Evolutionary conservation across 306 rosid species (phyloP), one percentile per base, ranked within the genome.

Genomic region (Cucurbita moschata): DNA sequence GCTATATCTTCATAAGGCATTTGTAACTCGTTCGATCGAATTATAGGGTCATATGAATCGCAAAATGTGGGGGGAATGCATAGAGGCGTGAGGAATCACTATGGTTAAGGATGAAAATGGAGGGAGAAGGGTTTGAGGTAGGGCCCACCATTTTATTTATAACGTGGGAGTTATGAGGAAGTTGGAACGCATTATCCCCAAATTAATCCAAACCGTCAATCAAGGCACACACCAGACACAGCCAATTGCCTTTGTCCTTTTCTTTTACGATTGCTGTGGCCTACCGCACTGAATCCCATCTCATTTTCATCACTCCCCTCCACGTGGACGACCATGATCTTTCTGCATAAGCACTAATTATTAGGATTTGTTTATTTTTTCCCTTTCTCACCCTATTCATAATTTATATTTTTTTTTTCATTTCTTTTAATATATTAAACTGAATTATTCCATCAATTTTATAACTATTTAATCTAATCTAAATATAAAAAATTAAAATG

Each of bases 251-350:
- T 15, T 53, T 53, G 61, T 71, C 60, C 61, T 10, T 30, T 35
- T 23, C 11, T 50, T 50, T 52, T 52, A 50, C 9, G 47, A 71
- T 71, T 53, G 23, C 10, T 9, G 12, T 71, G 75, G 10, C 75
- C 75, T 63, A 71, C 75, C 49, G 13, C 73, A 69, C 57, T 13
- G 14, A 69, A 69, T 69, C 73, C 49, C 49, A 69, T 69, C 73
- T 69, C 73, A 7, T 69, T 69, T 49, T 69, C 73, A 49, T 49
- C 73, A 8, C 39, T 18, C 1, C 26, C 69, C 69, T 8, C 73
- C 73, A 69, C 73, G 15, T 69, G 73, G 73, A 69, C 73, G 44
- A 4, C 26, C 43, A 5, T 6, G 43, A 68, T 47, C 57, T 10
- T 46, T 46, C 12, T 14, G 21, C 5, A 43, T 62, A 62, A 62